These are phyloP conservation scores for Talaromyces sp. DNA, from an alignment of 2,329 filamentous ascomycete species.

Conservation along the genomic window DNA sequence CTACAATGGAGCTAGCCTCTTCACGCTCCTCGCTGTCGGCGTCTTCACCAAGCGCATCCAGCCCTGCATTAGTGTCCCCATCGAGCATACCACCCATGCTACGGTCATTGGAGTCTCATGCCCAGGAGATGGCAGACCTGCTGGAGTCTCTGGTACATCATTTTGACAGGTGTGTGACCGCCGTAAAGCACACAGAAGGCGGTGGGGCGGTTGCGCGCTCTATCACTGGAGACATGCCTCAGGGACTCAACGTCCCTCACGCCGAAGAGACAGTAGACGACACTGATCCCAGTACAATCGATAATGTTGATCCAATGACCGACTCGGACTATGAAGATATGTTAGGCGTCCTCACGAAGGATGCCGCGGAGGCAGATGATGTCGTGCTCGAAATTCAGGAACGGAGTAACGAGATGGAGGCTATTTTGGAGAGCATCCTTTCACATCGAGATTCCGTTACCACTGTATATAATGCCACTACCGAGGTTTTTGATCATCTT, in stretches of 20 bases:
- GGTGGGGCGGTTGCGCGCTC: constrained; percentile 66
- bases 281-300: constrained; percentile 34
- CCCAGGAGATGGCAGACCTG: constrained; percentile 75
- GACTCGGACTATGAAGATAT: constrained; percentile 76
- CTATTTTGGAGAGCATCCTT: constrained; percentile 60
- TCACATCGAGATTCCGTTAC: constrained; percentile 59
- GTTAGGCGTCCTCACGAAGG: constrained; percentile 65
- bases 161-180: constrained; percentile 89
- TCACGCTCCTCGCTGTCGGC: constrained; percentile 35
- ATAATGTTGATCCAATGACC: constrained; percentile 65
- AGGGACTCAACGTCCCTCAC: constrained; percentile 45
- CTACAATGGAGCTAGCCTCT: constrained; percentile 37
- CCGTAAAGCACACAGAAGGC: constrained; percentile 84
- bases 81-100: constrained; percentile 53
- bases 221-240: constrained; percentile 59
- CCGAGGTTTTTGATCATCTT: constrained; percentile 62
- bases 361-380: constrained; percentile 58
- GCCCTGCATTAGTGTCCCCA: constrained; percentile 32
- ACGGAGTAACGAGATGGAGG: constrained; percentile 72
- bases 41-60: constrained; percentile 31
- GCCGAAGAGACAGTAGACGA: constrained; percentile 33
- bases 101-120: constrained; percentile 65
- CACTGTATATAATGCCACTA: constrained; percentile 55
- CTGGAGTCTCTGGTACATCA: constrained; percentile 78
- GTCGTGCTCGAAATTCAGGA: constrained; percentile 68